Base-by-base conservation (phyloP, 257 asterid species). In the Lycium barbarum region DNA sequence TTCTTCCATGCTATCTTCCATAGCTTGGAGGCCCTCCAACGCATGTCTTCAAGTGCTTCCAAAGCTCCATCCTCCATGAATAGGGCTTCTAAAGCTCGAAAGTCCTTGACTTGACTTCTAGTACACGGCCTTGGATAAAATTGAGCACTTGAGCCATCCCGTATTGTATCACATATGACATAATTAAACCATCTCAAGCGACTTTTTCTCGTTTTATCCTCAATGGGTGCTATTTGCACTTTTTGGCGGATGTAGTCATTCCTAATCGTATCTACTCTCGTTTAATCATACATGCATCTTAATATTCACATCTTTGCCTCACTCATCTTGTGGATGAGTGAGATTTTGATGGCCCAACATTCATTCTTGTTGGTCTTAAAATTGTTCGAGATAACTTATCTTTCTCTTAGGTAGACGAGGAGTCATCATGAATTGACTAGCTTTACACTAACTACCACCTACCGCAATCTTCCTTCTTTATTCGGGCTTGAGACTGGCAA, bases 321-420 rank as follows among this genome's bases (percentile, higher is more conserved):
- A 71, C 55, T 71, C 79, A 71, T 51, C 79, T 71, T 71, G 17
- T 18, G 35, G 4, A n/a, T 43, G 35, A 2, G 79, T 43, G 18
- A 20, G 80, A 72, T 11, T 43, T 72, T 43, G 54, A 71, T 66
- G 79, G 36, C 79, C 33, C 57, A 71, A 40, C 57, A 72, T 72
- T 43, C 36, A 71, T 17, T 71, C 18, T 9, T 72, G 57, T 47
- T 72, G 35, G 57, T 45, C 57, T 43, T 26, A 26, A 26, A n/a
- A 5, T n/a, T 11, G n/a, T 26, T 51, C 11, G 17, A 45, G n/a
- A 45, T n/a, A 73, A 45, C 40, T 22, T 10, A 45, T 22, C 58
- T 73, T 73, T 73, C 80, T 45, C 11, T 73, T 47, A 45, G 80
- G 12, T 73, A 73, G 59, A 38, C 11, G 58, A 72, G 40, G 13